Evolutionary conservation across 2,329 filamentous ascomycete species (phyloP).

Genomic region (Byssoonygena ceratinophila): DNA sequence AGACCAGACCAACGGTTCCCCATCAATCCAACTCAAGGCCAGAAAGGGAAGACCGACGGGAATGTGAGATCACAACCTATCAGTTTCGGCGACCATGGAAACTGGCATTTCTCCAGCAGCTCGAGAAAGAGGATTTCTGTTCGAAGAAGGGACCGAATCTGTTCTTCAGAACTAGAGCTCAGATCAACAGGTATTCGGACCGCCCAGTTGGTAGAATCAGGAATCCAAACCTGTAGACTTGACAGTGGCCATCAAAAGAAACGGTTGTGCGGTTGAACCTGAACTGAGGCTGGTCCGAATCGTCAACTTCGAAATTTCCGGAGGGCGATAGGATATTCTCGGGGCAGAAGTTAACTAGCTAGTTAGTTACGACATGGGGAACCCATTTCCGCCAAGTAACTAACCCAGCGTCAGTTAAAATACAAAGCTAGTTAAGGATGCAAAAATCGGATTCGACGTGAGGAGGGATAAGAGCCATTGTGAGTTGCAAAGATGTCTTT

Average conservation of each 20-base stretch:
- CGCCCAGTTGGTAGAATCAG: too few species aligned
- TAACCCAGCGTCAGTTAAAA: too few species aligned
- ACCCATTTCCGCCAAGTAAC: neutral
- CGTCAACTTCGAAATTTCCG: constrained; percentile 1
- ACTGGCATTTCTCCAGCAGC: constrained; percentile 4
- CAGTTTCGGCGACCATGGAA: constrained; percentile 10
- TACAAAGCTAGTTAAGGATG: too few species aligned
- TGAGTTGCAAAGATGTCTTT: too few species aligned
- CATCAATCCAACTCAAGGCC: constrained; percentile 7
- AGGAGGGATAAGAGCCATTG: too few species aligned
- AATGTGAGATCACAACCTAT: constrained; percentile 8
- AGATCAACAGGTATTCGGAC: too few species aligned
- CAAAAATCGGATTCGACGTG: too few species aligned
- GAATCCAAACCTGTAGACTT: too few species aligned
- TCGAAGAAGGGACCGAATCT: constrained; percentile 15
- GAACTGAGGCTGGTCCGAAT: neutral
- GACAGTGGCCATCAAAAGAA: neutral
- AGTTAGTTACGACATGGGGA: neutral
- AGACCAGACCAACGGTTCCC: constrained; percentile 3
- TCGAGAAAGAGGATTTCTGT: constrained; percentile 5
- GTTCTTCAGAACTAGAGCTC: neutral
- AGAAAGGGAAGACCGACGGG: constrained; percentile 4
- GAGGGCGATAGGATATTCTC: constrained; percentile 4
- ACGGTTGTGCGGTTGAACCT: neutral
- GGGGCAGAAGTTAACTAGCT: constrained; percentile 4